Conservation (phyloP, 1,284 basidiomycete genomes). For the Anthracocystis panici-leucophaei region DNA sequence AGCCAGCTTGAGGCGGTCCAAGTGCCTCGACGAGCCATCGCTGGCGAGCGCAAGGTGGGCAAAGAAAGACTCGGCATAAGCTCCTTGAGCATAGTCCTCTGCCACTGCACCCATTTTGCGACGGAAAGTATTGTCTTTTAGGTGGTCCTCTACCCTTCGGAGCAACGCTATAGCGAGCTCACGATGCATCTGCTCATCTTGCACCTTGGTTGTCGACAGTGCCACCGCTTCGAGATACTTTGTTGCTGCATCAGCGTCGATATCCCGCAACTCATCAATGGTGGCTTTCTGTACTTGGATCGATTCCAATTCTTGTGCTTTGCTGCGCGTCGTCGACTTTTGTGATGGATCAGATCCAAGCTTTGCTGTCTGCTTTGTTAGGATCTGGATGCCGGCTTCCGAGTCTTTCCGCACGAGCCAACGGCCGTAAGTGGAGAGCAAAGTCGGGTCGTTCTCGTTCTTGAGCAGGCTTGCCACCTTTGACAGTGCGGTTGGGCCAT, state of each 20-base stretch:
- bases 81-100: conserved; percentile 44
- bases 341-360: conserved; percentile 5
- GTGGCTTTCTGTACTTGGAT: conserved; percentile 41
- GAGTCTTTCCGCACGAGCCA: conserved; percentile 60
- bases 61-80: conserved; percentile 59
- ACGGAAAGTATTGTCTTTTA: conserved; percentile 20
- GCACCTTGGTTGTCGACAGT: conserved; percentile 46
- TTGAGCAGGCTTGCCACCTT: conserved; percentile 40
- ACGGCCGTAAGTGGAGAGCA: conserved; percentile 49
- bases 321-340: conserved; percentile 19
- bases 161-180: conserved; percentile 41
- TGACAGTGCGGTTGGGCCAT: conserved; percentile 16
- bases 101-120: conserved; percentile 22
- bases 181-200: conserved; percentile 50
- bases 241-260: conserved; percentile 54
- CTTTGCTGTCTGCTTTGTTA: conserved; percentile 31
- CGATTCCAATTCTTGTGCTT: conserved; percentile 37
- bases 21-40: conserved; percentile 16
- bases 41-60: conserved; percentile 56
- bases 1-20: conserved; percentile 55
- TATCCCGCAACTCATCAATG: conserved; percentile 37
- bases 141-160: conserved; percentile 15
- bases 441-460: conserved; percentile 15
- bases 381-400: conserved; percentile 50
- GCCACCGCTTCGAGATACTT: conserved; percentile 62